phyloP scores from a whole-genome alignment of 1,139 yeast genomes.

The Debaryomyces nepalensis region DNA sequence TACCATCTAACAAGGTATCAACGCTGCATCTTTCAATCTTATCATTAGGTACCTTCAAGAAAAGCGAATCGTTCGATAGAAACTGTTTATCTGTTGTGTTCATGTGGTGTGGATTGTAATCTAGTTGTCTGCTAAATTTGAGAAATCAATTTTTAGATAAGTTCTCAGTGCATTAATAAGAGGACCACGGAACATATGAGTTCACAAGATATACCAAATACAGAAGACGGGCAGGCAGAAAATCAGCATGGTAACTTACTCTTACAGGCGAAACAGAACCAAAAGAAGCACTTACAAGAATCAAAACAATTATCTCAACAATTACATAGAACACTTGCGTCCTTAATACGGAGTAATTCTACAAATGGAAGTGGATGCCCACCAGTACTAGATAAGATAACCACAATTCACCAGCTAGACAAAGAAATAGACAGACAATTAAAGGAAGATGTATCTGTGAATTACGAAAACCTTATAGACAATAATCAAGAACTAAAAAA shows the following conservation, averaged over 20 bases:
- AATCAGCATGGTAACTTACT: slow-evolving; percentile 34
- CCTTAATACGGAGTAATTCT: slow-evolving; percentile 36
- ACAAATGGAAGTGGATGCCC: slow-evolving; percentile 26
- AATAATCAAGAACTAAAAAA: slow-evolving; percentile 26
- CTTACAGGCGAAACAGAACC: slow-evolving; percentile 42
- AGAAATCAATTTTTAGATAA: background rate
- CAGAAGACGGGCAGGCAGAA: background rate
- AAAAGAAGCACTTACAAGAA: slow-evolving; percentile 32
- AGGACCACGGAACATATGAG: background rate
- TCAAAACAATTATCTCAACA: slow-evolving; percentile 37
- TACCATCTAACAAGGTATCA: slow-evolving; percentile 12
- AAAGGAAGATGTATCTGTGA: slow-evolving; percentile 31
- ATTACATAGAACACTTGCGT: slow-evolving; percentile 29
- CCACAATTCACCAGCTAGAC: slow-evolving; percentile 50
- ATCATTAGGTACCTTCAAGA: slow-evolving; percentile 20
- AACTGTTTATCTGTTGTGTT: slow-evolving; percentile 8
- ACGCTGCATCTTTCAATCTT: slow-evolving; percentile 5
- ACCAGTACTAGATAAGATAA: slow-evolving; percentile 43
- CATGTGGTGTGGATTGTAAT: slow-evolving; percentile 3
- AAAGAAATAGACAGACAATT: slow-evolving; percentile 43
- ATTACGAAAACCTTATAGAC: slow-evolving; percentile 29
- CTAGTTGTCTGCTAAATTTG: background rate
- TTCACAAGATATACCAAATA: background rate
- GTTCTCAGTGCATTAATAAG: background rate
- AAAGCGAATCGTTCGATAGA: slow-evolving; percentile 22